Conservation (phyloP, 129 eudicot genomes). For the Rutidosis leptorrhynchoides region DNA sequence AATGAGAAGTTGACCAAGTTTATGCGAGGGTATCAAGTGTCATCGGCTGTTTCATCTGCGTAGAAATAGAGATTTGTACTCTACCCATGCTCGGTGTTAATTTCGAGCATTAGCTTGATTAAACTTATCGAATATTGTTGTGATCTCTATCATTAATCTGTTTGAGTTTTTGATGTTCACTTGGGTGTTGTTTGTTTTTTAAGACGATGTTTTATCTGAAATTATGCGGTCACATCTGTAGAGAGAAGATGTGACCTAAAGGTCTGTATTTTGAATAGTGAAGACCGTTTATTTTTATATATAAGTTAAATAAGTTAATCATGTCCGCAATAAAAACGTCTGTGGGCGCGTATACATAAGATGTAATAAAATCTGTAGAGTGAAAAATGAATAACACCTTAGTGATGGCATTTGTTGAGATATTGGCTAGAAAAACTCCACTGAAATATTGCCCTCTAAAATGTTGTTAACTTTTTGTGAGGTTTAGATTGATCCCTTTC, state of each 20-base stretch:
- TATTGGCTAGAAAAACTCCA: constrained; percentile 15
- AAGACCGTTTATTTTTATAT: too few species aligned
- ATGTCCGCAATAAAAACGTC: too few species aligned
- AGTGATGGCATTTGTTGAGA: constrained; percentile 11
- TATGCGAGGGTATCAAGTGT: constrained; percentile 50
- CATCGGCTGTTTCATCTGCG: constrained; percentile 28
- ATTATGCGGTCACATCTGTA: too few species aligned
- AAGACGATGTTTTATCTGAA: too few species aligned
- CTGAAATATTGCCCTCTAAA: constrained; percentile 16
- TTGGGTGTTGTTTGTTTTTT: too few species aligned
- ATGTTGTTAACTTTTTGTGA: constrained; percentile 19
- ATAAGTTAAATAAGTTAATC: too few species aligned
- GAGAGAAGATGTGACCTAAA: too few species aligned
- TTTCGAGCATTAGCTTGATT: background rate
- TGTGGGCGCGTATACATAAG: too few species aligned
- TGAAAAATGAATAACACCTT: too few species aligned
- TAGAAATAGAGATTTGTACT: constrained; percentile 24
- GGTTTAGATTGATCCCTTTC: constrained; percentile 27
- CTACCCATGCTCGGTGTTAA: constrained; percentile 16
- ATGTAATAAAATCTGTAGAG: too few species aligned
- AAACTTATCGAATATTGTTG: constrained; percentile 4
- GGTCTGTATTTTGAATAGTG: too few species aligned
- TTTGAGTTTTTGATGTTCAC: background rate
- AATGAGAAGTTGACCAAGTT: constrained; percentile 47
- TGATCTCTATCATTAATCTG: background rate